Base-by-base conservation (phyloP, 2,329 filamentous ascomycete genomes). In the Teratosphaeria destructans region DNA sequence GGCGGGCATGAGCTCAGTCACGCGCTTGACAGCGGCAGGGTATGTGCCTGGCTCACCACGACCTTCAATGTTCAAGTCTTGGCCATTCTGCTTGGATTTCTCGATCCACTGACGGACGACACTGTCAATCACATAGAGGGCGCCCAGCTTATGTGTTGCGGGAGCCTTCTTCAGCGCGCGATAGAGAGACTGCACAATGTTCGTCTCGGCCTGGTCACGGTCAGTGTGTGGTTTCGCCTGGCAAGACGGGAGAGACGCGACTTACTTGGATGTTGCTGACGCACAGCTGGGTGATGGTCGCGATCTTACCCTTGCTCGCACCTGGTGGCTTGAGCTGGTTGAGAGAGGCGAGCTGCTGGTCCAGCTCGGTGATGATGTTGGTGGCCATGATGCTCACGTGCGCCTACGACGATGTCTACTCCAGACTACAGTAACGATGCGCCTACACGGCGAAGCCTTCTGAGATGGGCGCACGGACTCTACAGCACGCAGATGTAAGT, bases 41-140 rank as follows among this genome's bases (percentile, higher is more conserved):
- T 87, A 96, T 59, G 92, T 96, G 73, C 94, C 94, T 78, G 95
- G 90, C 66, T 87, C 85, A 66, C 92, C 90, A 75, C 85, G 82
- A 77, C 88, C 89, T 59, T 71, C 69, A 27, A 71, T 62, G 76
- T 91, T 84, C 72, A 87, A 78, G 74, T 75, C 72, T 66, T 97
- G 92, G 70, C 89, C 89, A 67, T 88, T 83, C 71, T 86, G 84
- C 78, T 92, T 94, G 71, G 94, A 93, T 77, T 91, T 89, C 76
- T 97, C 93, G 80, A 96, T 86, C 93, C 94, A 99, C 80, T 95
- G 93, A 78, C 94, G 90, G 76, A 92, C 93, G 84, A 99, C 92
- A 81, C 93, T 96, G 83, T 99, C 94, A 92, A 99, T 90, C 79
- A 97, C 92, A 86, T 99, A 99, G 79, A 99, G 87, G 73, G 96